Evolutionary conservation across 2,329 filamentous ascomycete genomes (phyloP).

Genomic region (Zarea fungicola): DNA sequence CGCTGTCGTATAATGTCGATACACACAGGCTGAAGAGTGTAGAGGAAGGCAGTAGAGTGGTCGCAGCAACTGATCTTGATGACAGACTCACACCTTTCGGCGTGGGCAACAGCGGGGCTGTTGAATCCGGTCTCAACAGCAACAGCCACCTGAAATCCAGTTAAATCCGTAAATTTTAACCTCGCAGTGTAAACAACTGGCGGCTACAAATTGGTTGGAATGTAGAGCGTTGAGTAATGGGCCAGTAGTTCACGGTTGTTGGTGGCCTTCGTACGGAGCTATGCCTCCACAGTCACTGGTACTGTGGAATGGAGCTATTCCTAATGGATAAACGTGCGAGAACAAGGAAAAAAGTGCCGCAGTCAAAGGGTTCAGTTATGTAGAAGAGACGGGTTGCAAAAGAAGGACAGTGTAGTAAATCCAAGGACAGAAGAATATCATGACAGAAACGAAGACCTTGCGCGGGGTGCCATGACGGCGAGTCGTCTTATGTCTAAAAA

Average conservation of each 20-base stretch:
- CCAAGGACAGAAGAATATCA: too few relatives aligned
- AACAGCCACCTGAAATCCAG: neutral
- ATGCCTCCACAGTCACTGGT: neutral
- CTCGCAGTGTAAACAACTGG: slow-evolving; percentile 5
- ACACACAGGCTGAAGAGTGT: too few relatives aligned
- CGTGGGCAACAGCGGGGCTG: slow-evolving; percentile 1
- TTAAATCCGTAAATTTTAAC: neutral
- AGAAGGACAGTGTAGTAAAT: too few relatives aligned
- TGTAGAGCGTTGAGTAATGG: neutral
- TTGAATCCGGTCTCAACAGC: slow-evolving; percentile 2
- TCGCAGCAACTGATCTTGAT: neutral
- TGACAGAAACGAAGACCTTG: too few relatives aligned
- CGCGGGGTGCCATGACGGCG: too few relatives aligned
- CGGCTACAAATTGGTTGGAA: neutral
- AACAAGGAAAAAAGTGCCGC: neutral
- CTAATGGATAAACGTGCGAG: neutral
- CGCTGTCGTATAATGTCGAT: neutral
- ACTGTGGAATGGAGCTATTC: slow-evolving; percentile 6
- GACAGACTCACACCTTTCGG: neutral
- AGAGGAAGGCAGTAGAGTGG: neutral
- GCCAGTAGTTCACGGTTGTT: neutral
- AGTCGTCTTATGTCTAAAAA: too few relatives aligned
- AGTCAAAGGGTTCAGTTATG: too few relatives aligned
- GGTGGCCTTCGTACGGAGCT: neutral
- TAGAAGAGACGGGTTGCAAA: too few relatives aligned